Conservation (phyloP, 2,329 filamentous ascomycete species). For the Cryphonectria parasitica region DNA sequence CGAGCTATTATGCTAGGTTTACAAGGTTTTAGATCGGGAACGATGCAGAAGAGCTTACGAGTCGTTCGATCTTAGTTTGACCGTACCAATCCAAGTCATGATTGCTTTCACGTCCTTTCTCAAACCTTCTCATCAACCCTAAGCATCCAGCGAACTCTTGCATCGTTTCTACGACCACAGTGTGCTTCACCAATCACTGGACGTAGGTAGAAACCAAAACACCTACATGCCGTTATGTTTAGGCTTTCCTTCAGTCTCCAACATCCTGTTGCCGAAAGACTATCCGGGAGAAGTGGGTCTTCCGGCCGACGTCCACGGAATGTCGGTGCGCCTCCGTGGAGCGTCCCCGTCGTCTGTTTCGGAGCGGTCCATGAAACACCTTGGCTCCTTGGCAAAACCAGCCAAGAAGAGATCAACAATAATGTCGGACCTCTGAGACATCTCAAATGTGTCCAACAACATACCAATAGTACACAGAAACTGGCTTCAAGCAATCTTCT, state of each 20-base stretch:
- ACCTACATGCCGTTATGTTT: too few relatives aligned
- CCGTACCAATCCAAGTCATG: background rate
- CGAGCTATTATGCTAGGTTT: background rate
- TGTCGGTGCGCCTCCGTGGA: slow-evolving; percentile 12
- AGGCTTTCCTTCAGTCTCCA: background rate
- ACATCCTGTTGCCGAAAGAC: background rate
- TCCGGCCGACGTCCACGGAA: background rate
- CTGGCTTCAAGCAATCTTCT: background rate
- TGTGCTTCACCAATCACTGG: background rate
- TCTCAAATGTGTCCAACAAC: background rate
- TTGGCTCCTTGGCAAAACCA: slow-evolving; percentile 23
- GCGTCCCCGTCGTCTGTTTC: slow-evolving; percentile 13
- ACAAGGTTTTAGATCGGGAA: background rate
- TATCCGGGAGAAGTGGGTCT: background rate
- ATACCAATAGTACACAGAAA: background rate
- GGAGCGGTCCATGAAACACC: slow-evolving; percentile 16
- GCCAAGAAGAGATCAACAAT: background rate
- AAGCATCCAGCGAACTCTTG: too few relatives aligned
- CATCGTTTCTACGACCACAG: background rate
- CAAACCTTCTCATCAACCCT: too few relatives aligned
- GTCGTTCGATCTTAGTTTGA: background rate
- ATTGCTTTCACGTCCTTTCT: too few relatives aligned
- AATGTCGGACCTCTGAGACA: background rate
- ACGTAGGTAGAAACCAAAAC: background rate
- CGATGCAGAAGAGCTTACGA: too few relatives aligned